Evolutionary conservation across 2,329 filamentous ascomycete genomes (phyloP).

Genomic region (Penicillium digitatum): DNA sequence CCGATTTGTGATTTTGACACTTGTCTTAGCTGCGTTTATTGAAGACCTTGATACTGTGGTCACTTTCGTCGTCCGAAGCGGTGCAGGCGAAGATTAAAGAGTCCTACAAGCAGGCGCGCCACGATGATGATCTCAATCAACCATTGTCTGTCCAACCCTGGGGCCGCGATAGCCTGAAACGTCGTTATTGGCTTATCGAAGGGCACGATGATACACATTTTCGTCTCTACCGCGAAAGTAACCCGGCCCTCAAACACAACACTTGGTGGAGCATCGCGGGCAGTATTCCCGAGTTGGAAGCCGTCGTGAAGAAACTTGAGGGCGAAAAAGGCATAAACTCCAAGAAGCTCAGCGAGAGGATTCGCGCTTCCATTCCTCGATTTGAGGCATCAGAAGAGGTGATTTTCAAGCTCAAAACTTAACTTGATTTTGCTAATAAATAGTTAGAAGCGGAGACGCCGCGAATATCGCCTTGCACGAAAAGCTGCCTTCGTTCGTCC

Average conservation of each 20-base stretch:
- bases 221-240: conserved; percentile 89
- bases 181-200: conserved; percentile 90
- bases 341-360: conserved; percentile 70
- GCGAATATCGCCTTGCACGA: conserved; percentile 82
- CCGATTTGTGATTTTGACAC: conserved; percentile 3
- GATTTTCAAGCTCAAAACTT: conserved; percentile 29
- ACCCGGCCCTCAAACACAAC: conserved; percentile 68
- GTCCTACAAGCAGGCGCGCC: conserved; percentile 81
- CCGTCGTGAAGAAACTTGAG: conserved; percentile 70
- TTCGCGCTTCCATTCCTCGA: conserved; percentile 73
- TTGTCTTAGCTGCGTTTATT: conserved; percentile 69
- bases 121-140: conserved; percentile 75
- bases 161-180: conserved; percentile 84
- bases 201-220: conserved; percentile 92
- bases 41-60: conserved; percentile 80
- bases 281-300: conserved; percentile 77
- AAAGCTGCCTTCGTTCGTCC: conserved; percentile 84
- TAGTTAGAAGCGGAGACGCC: conserved; percentile 76
- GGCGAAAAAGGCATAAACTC: conserved; percentile 79
- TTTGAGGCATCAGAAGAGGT: conserved; percentile 94
- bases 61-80: conserved; percentile 79
- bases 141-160: conserved; percentile 85
- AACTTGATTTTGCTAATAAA: conserved; percentile 13
- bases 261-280: conserved; percentile 94
- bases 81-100: conserved; percentile 78